A percentile compares a stretch with the other conserved stretches of the same genome.
Evolutionary conservation across 306 rosid genomes (phyloP).

Genomic region (Rubus idaeus): DNA sequence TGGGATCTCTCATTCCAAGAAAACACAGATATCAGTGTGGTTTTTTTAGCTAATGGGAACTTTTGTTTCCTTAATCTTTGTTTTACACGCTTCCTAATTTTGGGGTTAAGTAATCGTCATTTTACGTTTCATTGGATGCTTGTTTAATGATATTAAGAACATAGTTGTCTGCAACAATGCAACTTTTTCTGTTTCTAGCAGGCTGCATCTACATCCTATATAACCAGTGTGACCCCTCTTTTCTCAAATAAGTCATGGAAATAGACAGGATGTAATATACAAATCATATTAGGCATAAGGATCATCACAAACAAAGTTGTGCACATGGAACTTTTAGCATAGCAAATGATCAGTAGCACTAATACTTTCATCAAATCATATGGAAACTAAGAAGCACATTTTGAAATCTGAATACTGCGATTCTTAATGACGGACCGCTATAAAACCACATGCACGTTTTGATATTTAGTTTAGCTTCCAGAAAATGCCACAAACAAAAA

Average conservation of each 20-base stretch:
- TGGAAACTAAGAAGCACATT: neutral
- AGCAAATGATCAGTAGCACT: neutral
- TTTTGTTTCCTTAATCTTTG: neutral
- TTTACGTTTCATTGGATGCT: neutral
- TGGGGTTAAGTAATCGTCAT: neutral
- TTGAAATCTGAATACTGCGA: neutral
- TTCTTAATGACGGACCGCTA: neutral
- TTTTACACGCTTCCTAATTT: neutral
- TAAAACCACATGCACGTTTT: no score
- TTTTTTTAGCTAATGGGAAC: neutral
- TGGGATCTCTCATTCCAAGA: neutral
- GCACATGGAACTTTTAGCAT: neutral
- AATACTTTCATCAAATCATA: neutral
- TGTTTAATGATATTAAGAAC: neutral
- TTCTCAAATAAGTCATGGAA: constrained; percentile 1
- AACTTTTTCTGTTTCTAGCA: constrained; percentile 13
- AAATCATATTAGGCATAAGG: neutral
- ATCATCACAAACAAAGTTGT: neutral
- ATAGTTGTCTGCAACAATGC: constrained; percentile 1
- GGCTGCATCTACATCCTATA: neutral
- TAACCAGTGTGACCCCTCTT: neutral
- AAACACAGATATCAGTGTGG: neutral
- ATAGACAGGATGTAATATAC: neutral
- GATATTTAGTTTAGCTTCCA: neutral
- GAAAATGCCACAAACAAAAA: neutral